Percentiles rank a stretch among this genome's conserved stretches.
These are phyloP conservation scores for Leccinum glutinopallens DNA, from an alignment of 1,284 basidiomycete genomes.

Conservation along the genomic window DNA sequence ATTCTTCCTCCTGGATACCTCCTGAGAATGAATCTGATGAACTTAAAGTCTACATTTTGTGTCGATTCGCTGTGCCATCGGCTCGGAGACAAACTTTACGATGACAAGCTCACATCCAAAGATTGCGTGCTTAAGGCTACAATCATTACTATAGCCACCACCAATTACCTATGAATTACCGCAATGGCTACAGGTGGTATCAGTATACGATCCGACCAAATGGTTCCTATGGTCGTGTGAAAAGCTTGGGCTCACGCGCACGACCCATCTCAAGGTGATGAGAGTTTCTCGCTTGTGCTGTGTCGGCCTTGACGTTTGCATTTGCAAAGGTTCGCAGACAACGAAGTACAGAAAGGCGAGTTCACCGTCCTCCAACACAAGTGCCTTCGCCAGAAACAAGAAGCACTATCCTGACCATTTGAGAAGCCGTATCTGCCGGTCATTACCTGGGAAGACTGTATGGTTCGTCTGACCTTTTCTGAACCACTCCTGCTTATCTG, in stretches of 20 bases:
- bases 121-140: slow-evolving; percentile 81
- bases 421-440: slow-evolving; percentile 76
- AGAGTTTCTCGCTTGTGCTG: not conserved
- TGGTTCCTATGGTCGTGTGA: slow-evolving; percentile 80
- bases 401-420: slow-evolving; percentile 73
- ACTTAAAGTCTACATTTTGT: slow-evolving; percentile 79
- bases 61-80: slow-evolving; percentile 92
- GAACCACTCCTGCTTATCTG: not conserved
- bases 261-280: slow-evolving; percentile 75
- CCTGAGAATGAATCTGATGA: not conserved
- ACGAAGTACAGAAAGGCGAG: slow-evolving; percentile 88
- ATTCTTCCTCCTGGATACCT: not conserved
- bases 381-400: slow-evolving; percentile 69
- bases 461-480: slow-evolving; percentile 22
- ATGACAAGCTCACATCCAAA: slow-evolving; percentile 88
- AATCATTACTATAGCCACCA: slow-evolving; percentile 86
- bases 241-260: slow-evolving; percentile 59
- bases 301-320: not conserved
- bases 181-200: slow-evolving; percentile 89
- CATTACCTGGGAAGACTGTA: slow-evolving; percentile 82
- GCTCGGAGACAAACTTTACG: slow-evolving; percentile 87
- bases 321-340: slow-evolving; percentile 73
- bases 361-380: slow-evolving; percentile 85
- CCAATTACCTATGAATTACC: slow-evolving; percentile 83
- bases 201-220: slow-evolving; percentile 82